These are phyloP conservation scores for Hypoxylon sp. DNA, from an alignment of 2,329 filamentous ascomycete species.

Conservation along the genomic window DNA sequence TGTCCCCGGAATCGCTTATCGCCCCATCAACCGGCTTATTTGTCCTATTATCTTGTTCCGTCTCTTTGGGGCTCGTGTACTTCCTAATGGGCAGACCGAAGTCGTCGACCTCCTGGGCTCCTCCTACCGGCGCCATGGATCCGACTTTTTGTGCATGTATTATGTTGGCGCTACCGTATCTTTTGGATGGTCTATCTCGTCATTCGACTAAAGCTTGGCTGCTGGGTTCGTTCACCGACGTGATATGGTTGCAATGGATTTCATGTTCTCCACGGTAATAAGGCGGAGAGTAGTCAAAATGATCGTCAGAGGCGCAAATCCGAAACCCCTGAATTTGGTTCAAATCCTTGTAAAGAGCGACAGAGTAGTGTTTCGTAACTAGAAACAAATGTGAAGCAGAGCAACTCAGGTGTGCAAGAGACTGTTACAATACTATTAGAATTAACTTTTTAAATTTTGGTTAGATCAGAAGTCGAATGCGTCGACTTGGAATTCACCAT, in stretches of 20 bases:
- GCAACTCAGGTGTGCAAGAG: conserved; percentile 8
- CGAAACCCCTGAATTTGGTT: conserved; percentile 30
- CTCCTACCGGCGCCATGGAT: conserved; percentile 54
- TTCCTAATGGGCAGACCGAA: conserved; percentile 78
- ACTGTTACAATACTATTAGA: conserved; percentile 1
- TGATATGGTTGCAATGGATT: conserved; percentile 35
- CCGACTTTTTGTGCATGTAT: conserved; percentile 53
- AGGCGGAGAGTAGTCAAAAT: conserved; percentile 34
- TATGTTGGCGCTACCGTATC: conserved; percentile 45
- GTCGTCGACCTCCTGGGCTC: conserved; percentile 72
- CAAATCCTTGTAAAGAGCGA: conserved; percentile 27
- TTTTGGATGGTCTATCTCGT: conserved; percentile 16
- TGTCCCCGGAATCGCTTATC: conserved; percentile 2
- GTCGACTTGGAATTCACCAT: not conserved
- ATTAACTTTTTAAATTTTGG: conserved; percentile 5
- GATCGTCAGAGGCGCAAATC: conserved; percentile 39
- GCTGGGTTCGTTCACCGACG: conserved; percentile 33
- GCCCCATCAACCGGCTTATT: conserved; percentile 29
- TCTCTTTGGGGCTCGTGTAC: conserved; percentile 56
- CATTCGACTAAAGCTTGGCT: conserved; percentile 34
- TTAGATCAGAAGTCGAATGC: conserved; percentile 10
- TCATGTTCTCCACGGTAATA: conserved; percentile 44
- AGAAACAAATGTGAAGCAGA: conserved; percentile 17
- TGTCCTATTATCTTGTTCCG: conserved; percentile 27
- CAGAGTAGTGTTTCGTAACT: conserved; percentile 14